Conservation (phyloP, 148 eudicot species). For the Rhododendron simsii region DNA sequence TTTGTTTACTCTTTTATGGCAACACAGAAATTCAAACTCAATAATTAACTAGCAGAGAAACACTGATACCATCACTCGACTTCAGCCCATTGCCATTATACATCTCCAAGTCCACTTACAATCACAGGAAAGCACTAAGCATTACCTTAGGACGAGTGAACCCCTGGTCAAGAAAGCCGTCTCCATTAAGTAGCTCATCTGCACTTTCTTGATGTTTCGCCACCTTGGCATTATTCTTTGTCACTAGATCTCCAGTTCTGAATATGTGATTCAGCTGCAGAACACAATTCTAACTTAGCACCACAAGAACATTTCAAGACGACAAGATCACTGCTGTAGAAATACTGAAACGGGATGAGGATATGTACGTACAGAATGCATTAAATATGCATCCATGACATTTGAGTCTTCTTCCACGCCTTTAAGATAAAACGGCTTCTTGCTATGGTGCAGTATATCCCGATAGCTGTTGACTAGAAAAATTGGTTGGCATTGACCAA, state of each 20-base stretch:
- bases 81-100: background rate
- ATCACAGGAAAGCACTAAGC: background rate
- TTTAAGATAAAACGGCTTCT: slow-evolving; percentile 83
- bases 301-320: background rate
- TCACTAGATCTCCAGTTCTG: slow-evolving; percentile 62
- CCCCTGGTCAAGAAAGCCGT: slow-evolving; percentile 74
- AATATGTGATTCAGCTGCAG: slow-evolving; percentile 84
- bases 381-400: slow-evolving; percentile 80
- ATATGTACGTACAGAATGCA: slow-evolving; percentile 68
- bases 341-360: background rate
- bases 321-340: background rate
- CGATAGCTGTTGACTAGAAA: slow-evolving; percentile 72
- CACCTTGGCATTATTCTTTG: slow-evolving; percentile 67
- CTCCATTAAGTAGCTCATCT: slow-evolving; percentile 31
- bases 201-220: slow-evolving; percentile 44
- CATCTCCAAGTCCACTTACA: background rate
- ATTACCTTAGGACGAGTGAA: slow-evolving; percentile 91
- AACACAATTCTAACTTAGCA: slow-evolving; percentile 6
- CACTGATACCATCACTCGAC: background rate
- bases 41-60: background rate
- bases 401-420: slow-evolving; percentile 74
- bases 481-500: background rate
- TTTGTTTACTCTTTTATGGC: background rate
- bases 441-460: slow-evolving; percentile 86
- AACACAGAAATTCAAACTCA: background rate